These are phyloP conservation scores for Tubosaeta brunneosetosa DNA, from an alignment of 768 basidiomycete species.

Conservation along the genomic window DNA sequence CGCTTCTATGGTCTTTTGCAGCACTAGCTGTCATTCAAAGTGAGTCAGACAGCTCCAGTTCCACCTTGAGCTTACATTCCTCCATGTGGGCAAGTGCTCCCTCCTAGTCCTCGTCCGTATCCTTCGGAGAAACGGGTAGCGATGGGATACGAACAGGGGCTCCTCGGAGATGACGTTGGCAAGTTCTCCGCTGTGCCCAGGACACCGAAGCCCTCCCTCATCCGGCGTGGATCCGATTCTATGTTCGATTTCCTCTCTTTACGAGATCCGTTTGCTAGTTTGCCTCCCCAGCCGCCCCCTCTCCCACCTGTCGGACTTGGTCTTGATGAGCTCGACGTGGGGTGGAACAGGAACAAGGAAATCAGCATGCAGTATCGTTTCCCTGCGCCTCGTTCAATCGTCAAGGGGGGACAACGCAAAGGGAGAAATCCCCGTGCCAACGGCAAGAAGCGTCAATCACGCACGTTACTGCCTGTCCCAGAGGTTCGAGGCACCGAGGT, in stretches of 20 bases:
- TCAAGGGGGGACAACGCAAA: conserved; percentile 21
- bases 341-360: conserved; percentile 22
- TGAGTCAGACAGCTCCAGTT: conserved; percentile 9
- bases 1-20: conserved; percentile 22
- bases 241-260: conserved; percentile 31
- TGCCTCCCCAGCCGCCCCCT: conserved; percentile 30
- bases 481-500: conserved; percentile 14
- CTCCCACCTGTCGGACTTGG: conserved; percentile 25
- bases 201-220: conserved; percentile 17
- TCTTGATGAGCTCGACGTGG: conserved; percentile 26
- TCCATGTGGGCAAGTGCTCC: conserved; percentile 18
- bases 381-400: conserved; percentile 29
- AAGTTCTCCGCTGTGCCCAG: conserved; percentile 1
- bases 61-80: conserved; percentile 1
- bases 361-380: conserved; percentile 30
- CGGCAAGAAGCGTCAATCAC: conserved; percentile 25
- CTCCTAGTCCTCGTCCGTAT: conserved; percentile 2
- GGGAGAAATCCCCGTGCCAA: conserved; percentile 11
- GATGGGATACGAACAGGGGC: background rate
- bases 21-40: conserved; percentile 18
- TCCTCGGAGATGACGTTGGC: background rate
- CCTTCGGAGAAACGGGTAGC: conserved; percentile 8
- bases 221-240: conserved; percentile 24
- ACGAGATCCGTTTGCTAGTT: conserved; percentile 32
- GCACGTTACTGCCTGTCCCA: conserved; percentile 22